phyloP scores from a whole-genome alignment of 2,329 filamentous ascomycete species.

The Beauveria sp. region DNA sequence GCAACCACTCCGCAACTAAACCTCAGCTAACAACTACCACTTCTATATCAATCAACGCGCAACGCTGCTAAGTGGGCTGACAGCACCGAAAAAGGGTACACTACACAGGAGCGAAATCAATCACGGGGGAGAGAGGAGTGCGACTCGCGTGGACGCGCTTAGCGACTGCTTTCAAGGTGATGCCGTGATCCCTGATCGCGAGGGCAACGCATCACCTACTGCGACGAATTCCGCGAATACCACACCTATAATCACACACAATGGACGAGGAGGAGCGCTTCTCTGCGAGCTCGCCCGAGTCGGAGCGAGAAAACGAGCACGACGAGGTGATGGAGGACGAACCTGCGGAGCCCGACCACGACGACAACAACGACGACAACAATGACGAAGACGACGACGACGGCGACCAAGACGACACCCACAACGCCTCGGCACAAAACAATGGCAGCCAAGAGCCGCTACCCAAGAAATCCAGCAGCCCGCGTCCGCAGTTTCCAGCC shows the following conservation, averaged over 20 bases:
- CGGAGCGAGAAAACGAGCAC: slow-evolving; percentile 25
- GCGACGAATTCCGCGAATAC: neutral
- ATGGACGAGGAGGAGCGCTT: slow-evolving; percentile 29
- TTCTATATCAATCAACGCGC: neutral
- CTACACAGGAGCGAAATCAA: neutral
- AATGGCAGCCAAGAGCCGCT: slow-evolving; percentile 15
- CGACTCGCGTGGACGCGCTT: neutral
- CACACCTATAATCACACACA: neutral
- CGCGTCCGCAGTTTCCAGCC: slow-evolving; percentile 16
- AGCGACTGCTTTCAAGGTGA: neutral
- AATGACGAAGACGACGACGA: slow-evolving; percentile 30
- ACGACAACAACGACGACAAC: slow-evolving; percentile 27
- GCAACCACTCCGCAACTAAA: neutral
- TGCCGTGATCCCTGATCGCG: neutral
- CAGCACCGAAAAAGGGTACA: neutral
- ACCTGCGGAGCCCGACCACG: slow-evolving; percentile 23
- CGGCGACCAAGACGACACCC: slow-evolving; percentile 30
- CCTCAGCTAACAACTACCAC: neutral
- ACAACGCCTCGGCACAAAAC: slow-evolving; percentile 23
- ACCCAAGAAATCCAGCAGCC: slow-evolving; percentile 23
- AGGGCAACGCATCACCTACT: neutral
- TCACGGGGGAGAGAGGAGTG: neutral
- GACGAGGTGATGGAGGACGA: slow-evolving; percentile 16
- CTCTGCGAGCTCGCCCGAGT: slow-evolving; percentile 24
- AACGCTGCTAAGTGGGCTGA: neutral